These are phyloP conservation scores for Lecanicillium sp. DNA, from an alignment of 2,329 filamentous ascomycete genomes.

Conservation along the genomic window DNA sequence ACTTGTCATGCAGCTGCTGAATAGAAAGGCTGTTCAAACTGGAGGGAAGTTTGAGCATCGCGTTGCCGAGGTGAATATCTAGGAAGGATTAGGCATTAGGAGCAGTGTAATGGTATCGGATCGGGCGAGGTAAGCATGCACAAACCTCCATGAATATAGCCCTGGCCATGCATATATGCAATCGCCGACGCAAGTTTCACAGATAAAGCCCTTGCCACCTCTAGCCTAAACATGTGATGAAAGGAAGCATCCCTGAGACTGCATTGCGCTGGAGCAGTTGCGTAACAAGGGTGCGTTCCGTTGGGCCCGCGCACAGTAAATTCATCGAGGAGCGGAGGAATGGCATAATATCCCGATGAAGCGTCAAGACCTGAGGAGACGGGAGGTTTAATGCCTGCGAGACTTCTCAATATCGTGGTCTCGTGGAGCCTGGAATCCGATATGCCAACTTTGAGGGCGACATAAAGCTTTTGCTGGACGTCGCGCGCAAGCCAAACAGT, in stretches of 20 bases:
- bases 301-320: constrained; percentile 19
- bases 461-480: constrained; percentile 13
- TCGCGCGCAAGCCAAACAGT: constrained; percentile 37
- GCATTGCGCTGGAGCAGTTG: constrained; percentile 18
- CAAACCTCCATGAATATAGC: constrained; percentile 24
- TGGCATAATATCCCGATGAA: background rate
- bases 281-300: constrained; percentile 19
- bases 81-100: constrained; percentile 13
- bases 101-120: constrained; percentile 7
- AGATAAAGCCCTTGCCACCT: constrained; percentile 18
- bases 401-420: background rate
- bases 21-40: too few relatives aligned
- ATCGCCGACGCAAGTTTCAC: constrained; percentile 22
- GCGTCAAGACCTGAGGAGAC: background rate
- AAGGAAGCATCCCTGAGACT: constrained; percentile 16
- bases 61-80: constrained; percentile 25
- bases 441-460: constrained; percentile 17
- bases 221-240: constrained; percentile 16
- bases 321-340: constrained; percentile 16
- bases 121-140: constrained; percentile 27
- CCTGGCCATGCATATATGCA: constrained; percentile 21
- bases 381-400: background rate
- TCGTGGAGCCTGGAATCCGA: constrained; percentile 2
- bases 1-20: constrained; percentile 25
- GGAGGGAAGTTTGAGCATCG: constrained; percentile 13